Conservation (phyloP, 2,329 filamentous ascomycete genomes). For the Curvularia sp. region DNA sequence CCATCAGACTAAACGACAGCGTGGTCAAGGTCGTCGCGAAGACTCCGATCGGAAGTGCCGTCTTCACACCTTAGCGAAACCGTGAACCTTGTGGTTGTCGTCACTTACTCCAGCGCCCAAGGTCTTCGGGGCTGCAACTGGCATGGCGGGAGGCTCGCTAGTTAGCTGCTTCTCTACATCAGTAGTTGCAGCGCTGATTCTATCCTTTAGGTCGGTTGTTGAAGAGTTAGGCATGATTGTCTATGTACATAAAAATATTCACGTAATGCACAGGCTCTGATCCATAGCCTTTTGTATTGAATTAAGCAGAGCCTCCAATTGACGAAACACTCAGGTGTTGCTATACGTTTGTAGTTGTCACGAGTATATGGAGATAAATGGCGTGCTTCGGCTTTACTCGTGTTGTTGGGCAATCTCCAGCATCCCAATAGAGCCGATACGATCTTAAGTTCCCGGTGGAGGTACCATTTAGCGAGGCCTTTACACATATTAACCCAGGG, state of each 20-base stretch:
- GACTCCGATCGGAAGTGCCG: conserved; percentile 60
- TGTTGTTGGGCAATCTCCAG: not conserved
- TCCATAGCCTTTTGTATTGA: conserved; percentile 1
- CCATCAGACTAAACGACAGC: conserved; percentile 63
- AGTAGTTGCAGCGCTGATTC: conserved; percentile 7
- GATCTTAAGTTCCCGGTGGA: no score
- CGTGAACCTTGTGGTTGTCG: not conserved
- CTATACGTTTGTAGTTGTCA: not conserved
- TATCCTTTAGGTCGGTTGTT: conserved; percentile 12
- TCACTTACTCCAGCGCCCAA: conserved; percentile 25
- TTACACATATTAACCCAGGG: not conserved
- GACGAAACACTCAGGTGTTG: not conserved
- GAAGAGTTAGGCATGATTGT: conserved; percentile 1
- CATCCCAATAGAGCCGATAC: not conserved
- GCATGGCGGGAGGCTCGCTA: conserved; percentile 1
- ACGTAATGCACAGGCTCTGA: not conserved
- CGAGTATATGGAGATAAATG: conserved; percentile 1
- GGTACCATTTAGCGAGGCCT: not conserved
- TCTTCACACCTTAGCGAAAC: conserved; percentile 40
- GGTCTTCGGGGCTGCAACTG: conserved; percentile 13
- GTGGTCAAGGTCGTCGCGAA: conserved; percentile 64
- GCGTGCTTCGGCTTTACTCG: conserved; percentile 8
- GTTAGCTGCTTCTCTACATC: conserved; percentile 30
- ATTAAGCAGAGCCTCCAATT: not conserved
- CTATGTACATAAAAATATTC: not conserved